These are phyloP conservation scores for Colletotrichum sp. DNA, from an alignment of 2,329 filamentous ascomycete genomes.

Conservation along the genomic window DNA sequence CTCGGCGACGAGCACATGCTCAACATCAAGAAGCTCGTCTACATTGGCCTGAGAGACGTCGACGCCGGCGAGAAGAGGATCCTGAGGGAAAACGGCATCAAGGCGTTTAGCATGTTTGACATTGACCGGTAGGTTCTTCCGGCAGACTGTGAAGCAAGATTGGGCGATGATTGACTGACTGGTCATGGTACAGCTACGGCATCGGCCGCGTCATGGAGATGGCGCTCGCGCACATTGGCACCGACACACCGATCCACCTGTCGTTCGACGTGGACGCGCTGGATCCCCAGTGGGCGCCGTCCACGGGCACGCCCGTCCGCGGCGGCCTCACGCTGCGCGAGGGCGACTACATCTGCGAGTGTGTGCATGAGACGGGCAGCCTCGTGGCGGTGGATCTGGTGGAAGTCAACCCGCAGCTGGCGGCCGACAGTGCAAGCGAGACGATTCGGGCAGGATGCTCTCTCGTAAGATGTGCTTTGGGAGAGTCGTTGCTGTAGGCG, in stretches of 20 bases:
- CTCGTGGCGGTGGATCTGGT: slow-evolving; percentile 82
- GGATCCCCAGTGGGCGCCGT: slow-evolving; percentile 95
- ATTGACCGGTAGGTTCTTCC: slow-evolving; percentile 66
- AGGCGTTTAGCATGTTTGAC: slow-evolving; percentile 98
- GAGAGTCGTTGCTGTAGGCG: slow-evolving; percentile 80
- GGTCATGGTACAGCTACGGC: slow-evolving; percentile 59
- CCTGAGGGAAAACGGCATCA: slow-evolving; percentile 85
- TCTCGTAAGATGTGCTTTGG: slow-evolving; percentile 87
- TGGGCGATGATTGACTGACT: background rate
- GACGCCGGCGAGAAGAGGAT: slow-evolving; percentile 95
- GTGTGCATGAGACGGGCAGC: slow-evolving; percentile 79
- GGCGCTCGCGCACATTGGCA: slow-evolving; percentile 95
- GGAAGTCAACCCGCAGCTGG: slow-evolving; percentile 79
- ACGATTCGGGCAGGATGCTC: slow-evolving; percentile 92
- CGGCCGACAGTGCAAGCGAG: slow-evolving; percentile 75
- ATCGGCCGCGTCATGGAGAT: slow-evolving; percentile 97
- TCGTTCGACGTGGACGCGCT: slow-evolving; percentile 97
- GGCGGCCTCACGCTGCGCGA: slow-evolving; percentile 93
- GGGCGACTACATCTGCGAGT: slow-evolving; percentile 95
- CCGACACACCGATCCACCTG: slow-evolving; percentile 94
- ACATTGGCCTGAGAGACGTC: slow-evolving; percentile 94
- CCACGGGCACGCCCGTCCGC: slow-evolving; percentile 92
- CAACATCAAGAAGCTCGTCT: slow-evolving; percentile 86
- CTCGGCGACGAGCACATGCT: slow-evolving; percentile 73
- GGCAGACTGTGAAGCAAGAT: background rate